Evolutionary conservation across 73 alveolate genomes (phyloP).

Genomic region (Diophrys sp.): DNA sequence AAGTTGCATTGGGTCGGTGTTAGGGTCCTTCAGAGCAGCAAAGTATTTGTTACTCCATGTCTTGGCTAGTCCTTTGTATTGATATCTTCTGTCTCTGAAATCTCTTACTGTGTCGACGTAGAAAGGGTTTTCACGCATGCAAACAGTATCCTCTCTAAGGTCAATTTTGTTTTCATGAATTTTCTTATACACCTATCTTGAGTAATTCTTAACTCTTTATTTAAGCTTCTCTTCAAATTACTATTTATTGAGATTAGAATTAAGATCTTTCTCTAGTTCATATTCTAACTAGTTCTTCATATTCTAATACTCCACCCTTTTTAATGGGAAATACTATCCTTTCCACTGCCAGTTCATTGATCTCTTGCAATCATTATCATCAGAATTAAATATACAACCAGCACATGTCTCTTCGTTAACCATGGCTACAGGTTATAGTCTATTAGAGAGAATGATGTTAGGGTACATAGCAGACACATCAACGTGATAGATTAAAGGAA

Average conservation of each 20-base stretch:
- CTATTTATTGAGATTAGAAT: neutral
- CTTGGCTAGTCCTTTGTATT: slow-evolving; percentile 90
- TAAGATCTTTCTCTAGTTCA: slow-evolving; percentile 47
- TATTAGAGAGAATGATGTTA: slow-evolving; percentile 98
- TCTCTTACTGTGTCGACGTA: slow-evolving; percentile 98
- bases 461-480: slow-evolving; percentile 99
- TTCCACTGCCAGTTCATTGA: slow-evolving; percentile 96
- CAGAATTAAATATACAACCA: slow-evolving; percentile 87
- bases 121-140: slow-evolving; percentile 99
- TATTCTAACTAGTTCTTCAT: slow-evolving; percentile 80
- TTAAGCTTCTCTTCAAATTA: slow-evolving; percentile 52
- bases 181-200: slow-evolving; percentile 82
- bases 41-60: slow-evolving; percentile 90
- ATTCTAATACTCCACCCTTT: slow-evolving; percentile 89
- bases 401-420: slow-evolving; percentile 94
- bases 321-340: slow-evolving; percentile 94
- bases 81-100: slow-evolving; percentile 99
- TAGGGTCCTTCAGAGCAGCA: slow-evolving; percentile 87
- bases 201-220: slow-evolving; percentile 88
- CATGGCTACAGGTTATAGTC: slow-evolving; percentile 98
- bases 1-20: slow-evolving; percentile 19
- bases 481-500: slow-evolving; percentile 98
- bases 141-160: slow-evolving; percentile 91
- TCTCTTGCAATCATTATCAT: slow-evolving; percentile 91
- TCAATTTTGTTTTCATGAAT: slow-evolving; percentile 77